Base-by-base conservation (phyloP, 148 eudicot species). In the Nepenthes mirabilis region DNA sequence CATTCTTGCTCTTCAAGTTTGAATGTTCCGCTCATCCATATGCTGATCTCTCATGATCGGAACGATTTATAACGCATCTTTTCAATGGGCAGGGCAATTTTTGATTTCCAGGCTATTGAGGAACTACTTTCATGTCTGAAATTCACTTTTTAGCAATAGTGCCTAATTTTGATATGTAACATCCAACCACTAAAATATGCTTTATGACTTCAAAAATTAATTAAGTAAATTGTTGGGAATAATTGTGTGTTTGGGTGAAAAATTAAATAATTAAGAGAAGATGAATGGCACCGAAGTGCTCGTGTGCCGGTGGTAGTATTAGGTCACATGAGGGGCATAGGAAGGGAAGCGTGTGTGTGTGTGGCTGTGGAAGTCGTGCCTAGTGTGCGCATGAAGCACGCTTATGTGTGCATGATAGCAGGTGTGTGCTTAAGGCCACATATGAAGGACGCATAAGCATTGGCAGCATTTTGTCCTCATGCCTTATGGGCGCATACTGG, bases 111-210 rank as follows among this genome's bases (percentile, higher is more conserved):
- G 53, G 78, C 87, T 60, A 91, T 91, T 69, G 74, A 77, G 74
- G 82, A 83, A 85, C 82, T 91, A 74, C 66, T 91, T 63, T 64
- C 98, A 66, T 82, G 73, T 65, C 98, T 94, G 52, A 86, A 85
- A 55, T 91, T 91, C 71, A 54, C 90, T 55, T 91, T 91, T 78
- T 91, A 96, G 97, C 88, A 77, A 45, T 45, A 1, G 11, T 11
- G 11, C 48, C 48, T 5, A 0, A 45, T 11, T 45, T 23, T 23
- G 23, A 23, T 6, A 45, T 5, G 48, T 45, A 5, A 45, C 48
- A 5, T 45, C 11, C 11, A 45, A 45, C 6, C 6, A 5, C 11
- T 23, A 23, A 23, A 23, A 23, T 23, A 23, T 23, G 23, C 0
- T 23, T 23, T 23, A 23, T 23, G 23, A 23, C 23, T 23, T 23